Evolutionary conservation across 2,329 filamentous ascomycete species (phyloP), one percentile per base, ranked within the genome.

Genomic region (Monosporascus sp.): DNA sequence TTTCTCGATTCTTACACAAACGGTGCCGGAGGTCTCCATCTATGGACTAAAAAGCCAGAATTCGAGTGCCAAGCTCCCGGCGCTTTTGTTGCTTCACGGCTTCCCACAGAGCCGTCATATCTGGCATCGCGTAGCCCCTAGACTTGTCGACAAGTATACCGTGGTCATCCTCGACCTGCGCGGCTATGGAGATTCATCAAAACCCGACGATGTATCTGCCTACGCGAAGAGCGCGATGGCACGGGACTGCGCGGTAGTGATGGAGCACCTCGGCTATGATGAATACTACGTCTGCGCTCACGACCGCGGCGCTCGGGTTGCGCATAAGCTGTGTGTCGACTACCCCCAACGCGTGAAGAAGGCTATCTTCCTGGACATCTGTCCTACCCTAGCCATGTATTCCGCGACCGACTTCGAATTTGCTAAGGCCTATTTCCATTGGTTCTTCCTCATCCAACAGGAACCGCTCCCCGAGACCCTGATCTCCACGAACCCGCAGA

Each of bases 391-490:
- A 11, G 72, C 72, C 6, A 82, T 82, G 76, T 84, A 76, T 66
- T 67, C 69, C 48, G 65, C 72, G 17, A 73, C 73, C 3, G 58
- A 73, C 50, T 59, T 70, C 5, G 64, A 66, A 0, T 77, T 81
- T 54, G 76, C 78, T 1, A 70, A 69, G 27, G 71, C 73, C 0
- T 83, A 82, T 63, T 83, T 77, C 59, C 81, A 84, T 65, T 84
- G 81, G 80, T 82, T 81, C 50, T 77, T 84, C 57, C 71, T 84
- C 20, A 78, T 82, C 8, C 81, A 84, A 61, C 63, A 68, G 0
- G 66, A 67, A 5, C 77, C 81, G 0, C 71, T 83, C 5, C 80
- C 77, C 0, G 80, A 83, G 60, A 73, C 70, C 41, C 66, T 81
- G 47, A 75, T 76, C 56, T 66, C 66, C 0, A 65, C 61, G 0